Evolutionary conservation across 1,284 basidiomycete genomes (phyloP).

Genomic region (Phellinidium pouzarii): DNA sequence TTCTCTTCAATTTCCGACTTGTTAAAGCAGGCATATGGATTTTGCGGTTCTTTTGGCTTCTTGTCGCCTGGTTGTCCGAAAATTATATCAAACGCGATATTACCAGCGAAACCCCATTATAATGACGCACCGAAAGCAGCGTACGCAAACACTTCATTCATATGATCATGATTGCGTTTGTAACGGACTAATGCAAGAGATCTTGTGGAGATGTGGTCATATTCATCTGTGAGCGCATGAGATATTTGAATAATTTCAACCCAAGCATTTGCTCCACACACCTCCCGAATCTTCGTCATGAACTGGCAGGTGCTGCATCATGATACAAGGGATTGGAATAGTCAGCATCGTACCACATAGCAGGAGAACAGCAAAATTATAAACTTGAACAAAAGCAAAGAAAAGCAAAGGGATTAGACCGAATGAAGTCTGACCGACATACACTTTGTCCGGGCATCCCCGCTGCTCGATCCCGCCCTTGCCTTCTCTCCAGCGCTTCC

Average conservation of each 20-base stretch:
- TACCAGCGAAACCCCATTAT: neutral
- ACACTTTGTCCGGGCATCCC: constrained; percentile 11
- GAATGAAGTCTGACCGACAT: constrained; percentile 1
- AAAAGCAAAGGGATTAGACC: neutral
- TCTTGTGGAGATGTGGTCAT: constrained; percentile 62
- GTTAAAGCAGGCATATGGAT: constrained; percentile 56
- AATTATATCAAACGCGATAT: neutral
- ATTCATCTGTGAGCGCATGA: constrained; percentile 45
- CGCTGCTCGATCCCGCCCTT: constrained; percentile 27
- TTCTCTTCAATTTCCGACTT: constrained; percentile 52
- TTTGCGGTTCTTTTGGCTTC: constrained; percentile 31
- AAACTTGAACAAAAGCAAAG: constrained; percentile 16
- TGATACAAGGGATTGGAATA: constrained; percentile 19
- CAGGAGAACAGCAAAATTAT: neutral
- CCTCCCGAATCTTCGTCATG: constrained; percentile 70
- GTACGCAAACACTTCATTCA: constrained; percentile 71
- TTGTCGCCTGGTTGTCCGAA: no score
- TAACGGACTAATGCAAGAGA: constrained; percentile 66
- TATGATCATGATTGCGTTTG: constrained; percentile 71
- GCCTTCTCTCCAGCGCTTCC: constrained; percentile 56
- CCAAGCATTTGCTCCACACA: constrained; percentile 25
- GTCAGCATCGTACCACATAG: constrained; percentile 6
- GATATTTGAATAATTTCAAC: neutral
- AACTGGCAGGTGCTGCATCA: constrained; percentile 36
- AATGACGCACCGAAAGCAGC: constrained; percentile 54